Evolutionary conservation across 352 stramenopile species (phyloP).

Genomic region (Phytophthora litchii): DNA sequence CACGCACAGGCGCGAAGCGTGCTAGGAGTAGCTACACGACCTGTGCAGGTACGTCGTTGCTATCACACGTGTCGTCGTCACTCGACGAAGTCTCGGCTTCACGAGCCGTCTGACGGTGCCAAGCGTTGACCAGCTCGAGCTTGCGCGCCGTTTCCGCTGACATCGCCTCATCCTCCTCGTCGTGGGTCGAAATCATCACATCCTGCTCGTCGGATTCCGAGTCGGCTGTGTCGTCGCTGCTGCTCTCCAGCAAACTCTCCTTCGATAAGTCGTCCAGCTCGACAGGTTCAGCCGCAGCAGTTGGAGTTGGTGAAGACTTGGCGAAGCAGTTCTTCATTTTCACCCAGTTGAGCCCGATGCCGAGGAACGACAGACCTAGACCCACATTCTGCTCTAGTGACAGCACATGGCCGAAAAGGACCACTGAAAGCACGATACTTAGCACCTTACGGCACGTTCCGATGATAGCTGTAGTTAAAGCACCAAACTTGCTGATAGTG

Average conservation of each 20-base stretch:
- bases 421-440: conserved; percentile 85
- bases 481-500: conserved; percentile 87
- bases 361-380: conserved; percentile 66
- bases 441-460: conserved; percentile 87
- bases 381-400: conserved; percentile 69
- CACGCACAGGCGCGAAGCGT: too few relatives aligned
- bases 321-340: conserved; percentile 56
- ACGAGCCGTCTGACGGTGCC: conserved; percentile 53
- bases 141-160: conserved; percentile 61
- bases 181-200: conserved; percentile 20
- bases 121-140: conserved; percentile 73
- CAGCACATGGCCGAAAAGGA: conserved; percentile 82
- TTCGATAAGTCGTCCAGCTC: conserved; percentile 49
- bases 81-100: conserved; percentile 22
- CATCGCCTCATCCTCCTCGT: conserved; percentile 36
- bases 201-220: conserved; percentile 63
- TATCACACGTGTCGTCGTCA: conserved; percentile 17
- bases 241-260: conserved; percentile 62
- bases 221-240: conserved; percentile 67
- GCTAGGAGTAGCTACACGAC: too few relatives aligned
- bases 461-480: conserved; percentile 85
- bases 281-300: conserved; percentile 11
- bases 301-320: conserved; percentile 33
- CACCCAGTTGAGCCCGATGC: conserved; percentile 85
- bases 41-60: conserved; percentile 26